Evolutionary conservation across 2,329 filamentous ascomycete species (phyloP), one percentile per base, ranked within the genome.

Genomic region (Trichoderma lentiforme): DNA sequence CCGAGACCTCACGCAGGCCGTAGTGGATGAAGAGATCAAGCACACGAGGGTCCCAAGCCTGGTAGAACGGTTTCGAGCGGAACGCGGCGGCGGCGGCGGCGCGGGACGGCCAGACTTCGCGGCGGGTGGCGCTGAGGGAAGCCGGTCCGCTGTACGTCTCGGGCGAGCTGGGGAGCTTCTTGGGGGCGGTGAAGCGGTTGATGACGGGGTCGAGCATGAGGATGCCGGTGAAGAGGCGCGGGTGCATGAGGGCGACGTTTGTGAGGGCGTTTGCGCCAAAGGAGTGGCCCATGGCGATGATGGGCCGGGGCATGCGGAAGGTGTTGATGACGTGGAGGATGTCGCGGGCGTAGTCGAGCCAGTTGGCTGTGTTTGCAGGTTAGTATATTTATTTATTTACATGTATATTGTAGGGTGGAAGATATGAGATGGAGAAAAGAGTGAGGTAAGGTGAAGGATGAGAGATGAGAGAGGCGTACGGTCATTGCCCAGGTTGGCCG

Each of bases 191-290:
- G 85, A 84, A 80, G 58, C 74, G 75, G 65, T 89, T 86, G 75
- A 97, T 91, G 73, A 96, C 92, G 0, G 95, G 94, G 78, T 98
- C 95, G n/a, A 98, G 83, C 36, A 97, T 87, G 58, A 97, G 84
- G 7, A 97, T 82, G 8, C 89, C 88, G 73, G 90, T 88, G 74
- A 98, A 86, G 24, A 98, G 88, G 8, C 94, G 91, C 2, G 95
- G 94, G 81, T 97, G 92, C 75, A 94, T 87, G 12, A 95, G 84
- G 5, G 93, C 85, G 18, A 95, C 85, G 76, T 93, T 90, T 69
- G 88, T 86, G 69, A 98, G 86, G 72, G 92, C 88, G 78, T 88
- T 89, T 74, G 88, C 94, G 76, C 95, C 95, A 85, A 97, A 95
- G 76, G 93, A 97, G 82, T 98, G 95, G 18, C 94, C 95, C 32